phyloP scores from a whole-genome alignment of 495 filamentous ascomycete genomes.

The Aspergillus egyptiacus region DNA sequence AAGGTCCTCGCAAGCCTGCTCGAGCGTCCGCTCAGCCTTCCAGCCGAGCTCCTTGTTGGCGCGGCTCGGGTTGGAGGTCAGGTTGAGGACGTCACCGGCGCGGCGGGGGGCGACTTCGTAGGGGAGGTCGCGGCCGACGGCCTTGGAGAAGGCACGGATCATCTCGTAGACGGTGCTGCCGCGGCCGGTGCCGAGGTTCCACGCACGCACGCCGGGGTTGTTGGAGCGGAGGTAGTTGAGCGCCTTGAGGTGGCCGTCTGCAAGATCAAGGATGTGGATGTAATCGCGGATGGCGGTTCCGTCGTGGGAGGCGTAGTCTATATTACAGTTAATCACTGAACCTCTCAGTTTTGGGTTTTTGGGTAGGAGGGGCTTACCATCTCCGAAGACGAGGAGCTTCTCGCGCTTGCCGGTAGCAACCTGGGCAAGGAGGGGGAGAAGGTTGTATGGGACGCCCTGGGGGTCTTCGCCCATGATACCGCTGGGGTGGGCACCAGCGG shows the following conservation, averaged over 20 bases:
- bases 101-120: constrained; percentile 83
- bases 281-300: constrained; percentile 76
- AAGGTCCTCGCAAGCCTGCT: constrained; percentile 87
- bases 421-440: constrained; percentile 88
- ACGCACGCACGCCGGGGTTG: constrained; percentile 88
- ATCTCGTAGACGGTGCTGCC: constrained; percentile 97
- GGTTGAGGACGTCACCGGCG: constrained; percentile 85
- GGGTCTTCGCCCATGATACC: constrained; percentile 99
- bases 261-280: constrained; percentile 85
- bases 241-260: constrained; percentile 82
- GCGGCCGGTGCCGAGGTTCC: constrained; percentile 95
- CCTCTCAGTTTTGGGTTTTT: background rate
- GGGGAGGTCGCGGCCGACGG: constrained; percentile 76
- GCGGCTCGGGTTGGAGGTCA: constrained; percentile 83
- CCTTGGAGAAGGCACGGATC: constrained; percentile 85
- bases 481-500: constrained; percentile 86
- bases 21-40: constrained; percentile 85
- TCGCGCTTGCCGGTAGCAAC: constrained; percentile 92
- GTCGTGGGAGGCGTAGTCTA: constrained; percentile 86
- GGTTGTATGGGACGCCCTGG: constrained; percentile 90
- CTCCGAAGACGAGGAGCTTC: constrained; percentile 90
- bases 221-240: constrained; percentile 85
- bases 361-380: constrained; percentile 54
- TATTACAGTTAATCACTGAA: background rate
- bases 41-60: constrained; percentile 86